Evolutionary conservation across 768 basidiomycete species (phyloP), one percentile per base, ranked within the genome.

Genomic region (Tulasnella sp.): DNA sequence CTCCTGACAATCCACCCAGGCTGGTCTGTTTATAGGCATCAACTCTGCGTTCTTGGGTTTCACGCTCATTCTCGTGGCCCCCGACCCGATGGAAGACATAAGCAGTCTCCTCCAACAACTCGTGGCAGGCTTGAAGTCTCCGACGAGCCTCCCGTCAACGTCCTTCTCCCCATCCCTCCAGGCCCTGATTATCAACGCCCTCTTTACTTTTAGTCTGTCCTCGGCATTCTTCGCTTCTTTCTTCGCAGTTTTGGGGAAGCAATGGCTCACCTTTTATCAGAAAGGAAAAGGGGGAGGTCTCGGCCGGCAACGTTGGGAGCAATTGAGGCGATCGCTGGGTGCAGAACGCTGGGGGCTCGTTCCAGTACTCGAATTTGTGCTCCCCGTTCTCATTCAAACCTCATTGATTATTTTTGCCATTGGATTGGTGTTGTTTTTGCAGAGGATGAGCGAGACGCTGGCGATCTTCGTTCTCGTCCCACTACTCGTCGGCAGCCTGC

Each of bases 1-100:
- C 3, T 16, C 10, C 73, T 74, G 10, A 74, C 5, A 40, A 0
- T 74, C 39, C 16, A 24, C 27, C 16, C n/a, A 74, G 73, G 73
- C 73, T 16, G 73, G 73, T 74, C 38, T 74, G 4, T 74, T 74
- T 31, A 24, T 39, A 18, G 73, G 73, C 38, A 39, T 74, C 73
- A 74, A 74, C 39, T 39, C 73, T 2, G 46, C 34, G 4, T 39
- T 46, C 31, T 39, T 74, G 1, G 39, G 31, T 39, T 39, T 40
- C 36, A 40, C 73, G 27, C 10, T 40, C 9, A 12, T 16, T 24
- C 27, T 27, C 24, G 10, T 74, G 24, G 18, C 34, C 10, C 39
- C 73, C n/a, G 44, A 74, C 24, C 73, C 73, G 14, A 21, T 74
- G 27, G 39, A 74, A 10, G 39, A 34, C n/a, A 74, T 46, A 27